phyloP scores from a whole-genome alignment of 805 yeast species.

The Sugiyamaella chiloensis region DNA sequence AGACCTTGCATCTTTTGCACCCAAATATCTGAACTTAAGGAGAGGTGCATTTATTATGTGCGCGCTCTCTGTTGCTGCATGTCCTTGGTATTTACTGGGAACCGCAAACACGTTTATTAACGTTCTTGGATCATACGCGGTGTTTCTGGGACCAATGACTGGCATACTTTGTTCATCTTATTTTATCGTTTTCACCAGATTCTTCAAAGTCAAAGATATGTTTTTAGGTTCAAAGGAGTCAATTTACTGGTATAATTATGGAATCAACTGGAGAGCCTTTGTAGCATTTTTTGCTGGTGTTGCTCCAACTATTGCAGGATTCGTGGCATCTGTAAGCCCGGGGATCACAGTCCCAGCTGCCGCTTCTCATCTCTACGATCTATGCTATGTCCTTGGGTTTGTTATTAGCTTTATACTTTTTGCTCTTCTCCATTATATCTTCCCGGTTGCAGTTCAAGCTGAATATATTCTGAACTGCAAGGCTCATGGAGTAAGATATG shows the following conservation, averaged over 20 bases:
- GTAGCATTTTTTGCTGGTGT: slow-evolving; percentile 32
- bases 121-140: not conserved
- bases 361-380: not conserved
- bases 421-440: not conserved
- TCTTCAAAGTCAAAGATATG: not conserved
- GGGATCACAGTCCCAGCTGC: not conserved
- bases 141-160: not conserved
- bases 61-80: not conserved
- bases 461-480: not conserved
- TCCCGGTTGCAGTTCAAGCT: not conserved
- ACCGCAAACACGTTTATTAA: not conserved
- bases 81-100: not conserved
- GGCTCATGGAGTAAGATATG: not conserved
- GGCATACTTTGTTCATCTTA: not conserved
- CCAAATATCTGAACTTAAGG: slow-evolving; percentile 40
- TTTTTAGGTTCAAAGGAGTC: not conserved
- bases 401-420: not conserved
- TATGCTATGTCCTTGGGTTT: not conserved
- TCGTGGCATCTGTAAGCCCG: slow-evolving; percentile 22
- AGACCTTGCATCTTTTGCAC: slow-evolving; percentile 46
- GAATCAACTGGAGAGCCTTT: slow-evolving; percentile 45
- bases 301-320: slow-evolving; percentile 27
- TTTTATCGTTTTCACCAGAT: not conserved
- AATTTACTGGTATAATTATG: slow-evolving; percentile 42
- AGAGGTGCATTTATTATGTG: slow-evolving; percentile 38